These are phyloP conservation scores for Halophytophthora batemanensis DNA, from an alignment of 352 stramenopile species.

Conservation along the genomic window DNA sequence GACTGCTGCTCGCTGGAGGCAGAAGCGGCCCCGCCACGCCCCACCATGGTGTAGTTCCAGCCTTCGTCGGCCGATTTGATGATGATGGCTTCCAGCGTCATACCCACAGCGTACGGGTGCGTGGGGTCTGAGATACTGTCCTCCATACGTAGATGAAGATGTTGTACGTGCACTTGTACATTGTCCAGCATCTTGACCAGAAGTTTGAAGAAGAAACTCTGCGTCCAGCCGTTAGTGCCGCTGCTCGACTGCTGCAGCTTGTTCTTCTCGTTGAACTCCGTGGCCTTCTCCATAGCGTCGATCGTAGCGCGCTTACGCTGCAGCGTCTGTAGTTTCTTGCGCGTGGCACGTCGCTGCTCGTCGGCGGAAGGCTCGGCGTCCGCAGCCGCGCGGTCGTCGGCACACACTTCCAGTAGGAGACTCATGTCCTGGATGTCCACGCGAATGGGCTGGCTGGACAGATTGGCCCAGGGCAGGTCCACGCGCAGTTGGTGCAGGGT, in stretches of 20 bases:
- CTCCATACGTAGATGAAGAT: constrained; percentile 72
- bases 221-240: constrained; percentile 41
- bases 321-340: constrained; percentile 52
- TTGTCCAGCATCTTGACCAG: constrained; percentile 82
- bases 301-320: constrained; percentile 76
- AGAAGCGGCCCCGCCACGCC: constrained; percentile 31
- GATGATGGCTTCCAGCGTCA: constrained; percentile 78
- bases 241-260: constrained; percentile 14
- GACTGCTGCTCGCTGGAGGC: constrained; percentile 1
- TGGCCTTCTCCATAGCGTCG: constrained; percentile 75
- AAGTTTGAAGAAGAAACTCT: constrained; percentile 79
- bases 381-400: constrained; percentile 17
- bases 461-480: constrained; percentile 72
- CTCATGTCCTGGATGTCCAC: constrained; percentile 79
- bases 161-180: constrained; percentile 77
- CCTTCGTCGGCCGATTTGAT: constrained; percentile 78
- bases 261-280: constrained; percentile 53
- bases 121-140: constrained; percentile 49
- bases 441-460: constrained; percentile 67
- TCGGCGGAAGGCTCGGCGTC: constrained; percentile 12
- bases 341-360: constrained; percentile 19
- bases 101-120: constrained; percentile 53
- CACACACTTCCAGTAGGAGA: constrained; percentile 59
- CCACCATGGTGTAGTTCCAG: constrained; percentile 85
- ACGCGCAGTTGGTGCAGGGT: constrained; percentile 75